Conservation (phyloP, 176 grass and related monocot species). For the Zea luxurians region DNA sequence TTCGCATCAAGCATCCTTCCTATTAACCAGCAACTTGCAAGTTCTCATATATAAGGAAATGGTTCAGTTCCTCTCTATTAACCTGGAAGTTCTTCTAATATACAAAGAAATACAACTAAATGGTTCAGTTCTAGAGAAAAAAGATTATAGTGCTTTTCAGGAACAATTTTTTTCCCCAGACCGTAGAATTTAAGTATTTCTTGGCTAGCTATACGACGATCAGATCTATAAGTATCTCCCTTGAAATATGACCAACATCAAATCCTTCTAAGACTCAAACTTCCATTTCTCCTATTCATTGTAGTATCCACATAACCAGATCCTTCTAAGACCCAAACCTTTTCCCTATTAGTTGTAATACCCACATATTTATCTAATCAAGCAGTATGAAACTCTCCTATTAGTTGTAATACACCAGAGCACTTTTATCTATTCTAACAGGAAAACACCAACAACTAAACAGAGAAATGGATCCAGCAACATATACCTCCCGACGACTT, state of each 20-base stretch:
- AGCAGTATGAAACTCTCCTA: background rate
- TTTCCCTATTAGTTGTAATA: background rate
- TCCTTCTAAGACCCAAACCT: background rate
- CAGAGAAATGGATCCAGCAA: background rate
- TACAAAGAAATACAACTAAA: too few species aligned
- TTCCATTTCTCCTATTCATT: background rate
- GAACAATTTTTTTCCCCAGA: background rate
- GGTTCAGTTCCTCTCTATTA: too few species aligned
- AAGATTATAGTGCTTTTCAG: background rate
- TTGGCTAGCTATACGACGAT: background rate
- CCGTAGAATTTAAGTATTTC: background rate
- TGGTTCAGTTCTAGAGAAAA: background rate
- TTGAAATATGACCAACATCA: background rate
- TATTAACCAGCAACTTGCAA: background rate
- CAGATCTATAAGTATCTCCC: background rate
- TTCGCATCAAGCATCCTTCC: background rate
- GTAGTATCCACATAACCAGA: background rate
- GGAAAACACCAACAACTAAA: background rate
- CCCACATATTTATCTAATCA: background rate
- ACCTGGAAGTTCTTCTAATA: too few species aligned
- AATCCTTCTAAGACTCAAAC: background rate
- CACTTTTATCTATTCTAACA: background rate
- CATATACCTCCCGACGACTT: constrained; percentile 71
- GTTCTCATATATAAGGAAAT: background rate
- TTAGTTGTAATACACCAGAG: background rate